Percentiles rank a stretch among this genome's conserved stretches.
Conservation (phyloP, 228 moss, liverwort and hornwort genomes). For the Sphagnum fallax region DNA sequence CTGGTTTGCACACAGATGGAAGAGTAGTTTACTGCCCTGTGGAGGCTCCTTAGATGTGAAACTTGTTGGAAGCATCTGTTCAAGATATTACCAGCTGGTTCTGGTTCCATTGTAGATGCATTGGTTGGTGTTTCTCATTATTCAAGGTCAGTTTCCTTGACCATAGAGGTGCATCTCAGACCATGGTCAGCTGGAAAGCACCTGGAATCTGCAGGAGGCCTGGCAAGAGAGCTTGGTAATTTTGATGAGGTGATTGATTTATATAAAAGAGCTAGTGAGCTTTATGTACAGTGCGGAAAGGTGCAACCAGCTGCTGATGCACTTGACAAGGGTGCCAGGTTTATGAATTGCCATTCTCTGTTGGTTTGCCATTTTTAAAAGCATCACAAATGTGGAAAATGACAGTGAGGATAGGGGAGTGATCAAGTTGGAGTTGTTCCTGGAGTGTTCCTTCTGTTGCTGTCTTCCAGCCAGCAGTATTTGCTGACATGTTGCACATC, state of each 20-base stretch:
- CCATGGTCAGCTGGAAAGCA: conserved; percentile 95
- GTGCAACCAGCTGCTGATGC: conserved; percentile 92
- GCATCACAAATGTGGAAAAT: neutral
- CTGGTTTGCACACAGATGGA: neutral
- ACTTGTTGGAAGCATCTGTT: too few species aligned
- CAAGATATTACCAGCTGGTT: neutral
- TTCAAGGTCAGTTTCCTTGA: neutral
- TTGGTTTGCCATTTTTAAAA: neutral
- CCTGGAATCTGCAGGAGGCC: conserved; percentile 76
- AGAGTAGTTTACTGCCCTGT: neutral
- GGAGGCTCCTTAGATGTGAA: neutral
- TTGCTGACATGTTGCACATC: conserved; percentile 6
- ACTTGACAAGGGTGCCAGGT: conserved; percentile 87
- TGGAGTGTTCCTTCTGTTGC: neutral
- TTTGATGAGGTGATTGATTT: conserved; percentile 59
- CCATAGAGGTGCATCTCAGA: conserved; percentile 15
- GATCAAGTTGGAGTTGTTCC: neutral
- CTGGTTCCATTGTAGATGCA: neutral
- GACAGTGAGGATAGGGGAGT: neutral
- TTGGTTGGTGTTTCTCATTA: neutral
- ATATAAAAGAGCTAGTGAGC: conserved; percentile 70
- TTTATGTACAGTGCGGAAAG: conserved; percentile 77
- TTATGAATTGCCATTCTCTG: conserved; percentile 3
- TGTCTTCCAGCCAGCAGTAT: neutral
- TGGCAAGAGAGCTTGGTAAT: conserved; percentile 77